Percentiles rank a stretch among this genome's conserved stretches.
Evolutionary conservation across 305 asterid genomes (phyloP).

Genomic region (Ilex paraguariensis): DNA sequence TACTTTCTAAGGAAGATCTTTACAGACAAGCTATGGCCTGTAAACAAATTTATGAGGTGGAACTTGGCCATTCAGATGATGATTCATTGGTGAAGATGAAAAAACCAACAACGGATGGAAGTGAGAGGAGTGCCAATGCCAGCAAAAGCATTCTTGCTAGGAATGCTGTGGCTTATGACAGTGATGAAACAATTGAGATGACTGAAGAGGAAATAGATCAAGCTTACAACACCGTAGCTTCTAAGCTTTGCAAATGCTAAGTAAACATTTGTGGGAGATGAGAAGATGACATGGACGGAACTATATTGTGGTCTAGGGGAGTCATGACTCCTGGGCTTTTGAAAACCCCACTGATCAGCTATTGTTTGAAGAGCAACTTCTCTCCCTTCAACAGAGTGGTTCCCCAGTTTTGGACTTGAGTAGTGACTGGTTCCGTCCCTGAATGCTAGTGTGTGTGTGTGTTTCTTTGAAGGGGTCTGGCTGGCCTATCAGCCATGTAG

Average conservation of each 20-base stretch:
- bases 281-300: too few relatives aligned
- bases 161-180: conserved; percentile 37
- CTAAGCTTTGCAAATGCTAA: conserved; percentile 4
- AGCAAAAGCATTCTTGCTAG: conserved; percentile 12
- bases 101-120: conserved; percentile 18
- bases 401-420: too few relatives aligned
- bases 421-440: too few relatives aligned
- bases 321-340: too few relatives aligned
- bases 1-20: conserved; percentile 42
- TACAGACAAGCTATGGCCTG: conserved; percentile 59
- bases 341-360: too few relatives aligned
- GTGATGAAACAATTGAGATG: conserved; percentile 87
- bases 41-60: conserved; percentile 66
- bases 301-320: too few relatives aligned
- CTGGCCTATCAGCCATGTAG: too few relatives aligned
- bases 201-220: conserved; percentile 81
- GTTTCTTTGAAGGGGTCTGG: too few relatives aligned
- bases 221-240: conserved; percentile 48
- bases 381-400: too few relatives aligned
- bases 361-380: too few relatives aligned
- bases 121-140: conserved; percentile 7
- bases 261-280: too few relatives aligned
- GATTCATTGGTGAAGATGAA: conserved; percentile 19
- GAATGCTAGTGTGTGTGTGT: too few relatives aligned
- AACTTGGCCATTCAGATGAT: conserved; percentile 45